Evolutionary conservation across 371 early-diverging fungal species (phyloP).

Genomic region (Encephalitozoon romaleae): DNA sequence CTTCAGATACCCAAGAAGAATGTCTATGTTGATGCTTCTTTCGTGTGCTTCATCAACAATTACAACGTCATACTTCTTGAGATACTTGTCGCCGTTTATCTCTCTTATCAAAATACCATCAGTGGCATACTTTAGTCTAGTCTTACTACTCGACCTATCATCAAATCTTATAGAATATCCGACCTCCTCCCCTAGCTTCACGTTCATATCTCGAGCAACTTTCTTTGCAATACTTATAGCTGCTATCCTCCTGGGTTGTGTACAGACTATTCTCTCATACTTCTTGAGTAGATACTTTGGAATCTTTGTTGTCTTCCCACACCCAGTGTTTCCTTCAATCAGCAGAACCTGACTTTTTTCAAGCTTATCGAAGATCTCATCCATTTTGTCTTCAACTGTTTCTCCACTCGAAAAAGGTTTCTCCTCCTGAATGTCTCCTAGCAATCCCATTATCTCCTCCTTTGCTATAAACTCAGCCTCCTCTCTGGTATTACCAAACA

Average conservation of each 20-base stretch:
- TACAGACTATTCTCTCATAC: constrained; percentile 78
- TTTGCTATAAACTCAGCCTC: not conserved
- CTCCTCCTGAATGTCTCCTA: not conserved
- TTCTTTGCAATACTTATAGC: constrained; percentile 87
- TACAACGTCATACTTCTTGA: constrained; percentile 78
- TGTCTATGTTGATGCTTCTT: constrained; percentile 86
- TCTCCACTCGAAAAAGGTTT: not conserved
- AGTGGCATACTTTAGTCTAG: constrained; percentile 90
- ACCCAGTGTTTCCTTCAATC: constrained; percentile 92
- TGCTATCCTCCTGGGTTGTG: constrained; percentile 95
- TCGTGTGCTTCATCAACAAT: constrained; percentile 99
- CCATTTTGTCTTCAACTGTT: constrained; percentile 17
- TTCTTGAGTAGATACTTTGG: constrained; percentile 62
- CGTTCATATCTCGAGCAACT: constrained; percentile 76
- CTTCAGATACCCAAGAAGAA: constrained; percentile 40
- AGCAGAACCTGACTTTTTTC: constrained; percentile 67
- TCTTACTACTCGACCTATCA: constrained; percentile 66
- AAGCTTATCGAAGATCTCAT: constrained; percentile 7
- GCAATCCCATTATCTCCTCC: not conserved
- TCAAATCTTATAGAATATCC: constrained; percentile 95
- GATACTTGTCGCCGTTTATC: constrained; percentile 74
- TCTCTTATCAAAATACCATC: constrained; percentile 94
- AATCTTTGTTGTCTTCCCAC: constrained; percentile 93
- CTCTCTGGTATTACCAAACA: not conserved
- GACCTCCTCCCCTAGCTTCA: constrained; percentile 63